Conservation (phyloP, 441 rosid genomes). For the Flueggea neowawraea region DNA sequence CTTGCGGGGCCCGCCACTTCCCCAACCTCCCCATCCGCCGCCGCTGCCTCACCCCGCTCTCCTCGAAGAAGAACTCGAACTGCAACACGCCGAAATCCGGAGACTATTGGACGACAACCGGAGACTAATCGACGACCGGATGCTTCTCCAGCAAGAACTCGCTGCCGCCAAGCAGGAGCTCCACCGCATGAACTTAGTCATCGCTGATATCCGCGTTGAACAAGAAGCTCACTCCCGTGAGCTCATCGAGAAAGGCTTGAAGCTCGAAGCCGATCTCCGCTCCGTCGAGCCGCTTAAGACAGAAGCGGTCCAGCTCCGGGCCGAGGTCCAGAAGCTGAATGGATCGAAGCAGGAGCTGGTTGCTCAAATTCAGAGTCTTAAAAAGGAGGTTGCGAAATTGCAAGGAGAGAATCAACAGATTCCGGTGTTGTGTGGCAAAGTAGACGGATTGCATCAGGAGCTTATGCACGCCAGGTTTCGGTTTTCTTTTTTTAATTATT, state of each 20-base stretch:
- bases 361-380: constrained; percentile 70
- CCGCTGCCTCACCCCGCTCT: constrained; percentile 73
- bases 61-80: constrained; percentile 88
- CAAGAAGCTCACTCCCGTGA: constrained; percentile 69
- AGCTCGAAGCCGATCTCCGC: constrained; percentile 85
- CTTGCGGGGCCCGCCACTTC: constrained; percentile 64
- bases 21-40: constrained; percentile 62
- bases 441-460: constrained; percentile 83
- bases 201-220: constrained; percentile 65
- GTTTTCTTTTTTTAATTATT: constrained; percentile 9
- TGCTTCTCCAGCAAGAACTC: constrained; percentile 73
- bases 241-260: constrained; percentile 79
- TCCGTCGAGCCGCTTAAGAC: constrained; percentile 80
- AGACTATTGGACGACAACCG: constrained; percentile 78
- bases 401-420: constrained; percentile 85
- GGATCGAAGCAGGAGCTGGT: constrained; percentile 65
- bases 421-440: constrained; percentile 58
- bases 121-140: constrained; percentile 70
- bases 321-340: constrained; percentile 76
- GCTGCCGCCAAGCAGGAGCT: constrained; percentile 84
- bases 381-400: constrained; percentile 61
- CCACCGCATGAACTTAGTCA: constrained; percentile 68
- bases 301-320: constrained; percentile 62
- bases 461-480: constrained; percentile 86
- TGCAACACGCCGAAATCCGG: constrained; percentile 74